These are phyloP conservation scores for Solanum chilense DNA, from an alignment of 257 asterid species.

Conservation along the genomic window DNA sequence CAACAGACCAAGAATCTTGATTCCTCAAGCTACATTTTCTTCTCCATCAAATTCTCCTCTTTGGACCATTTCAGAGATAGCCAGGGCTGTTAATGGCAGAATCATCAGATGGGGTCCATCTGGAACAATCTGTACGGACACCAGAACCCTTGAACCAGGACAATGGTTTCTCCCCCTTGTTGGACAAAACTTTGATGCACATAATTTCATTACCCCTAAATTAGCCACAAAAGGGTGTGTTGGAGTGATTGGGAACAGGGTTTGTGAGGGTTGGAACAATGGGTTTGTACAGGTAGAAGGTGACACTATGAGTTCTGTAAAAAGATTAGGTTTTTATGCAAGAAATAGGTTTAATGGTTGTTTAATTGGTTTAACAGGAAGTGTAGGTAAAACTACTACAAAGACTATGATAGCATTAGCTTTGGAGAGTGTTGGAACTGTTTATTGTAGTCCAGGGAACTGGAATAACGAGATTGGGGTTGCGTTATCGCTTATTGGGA, in stretches of 20 bases:
- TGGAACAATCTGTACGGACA: slow-evolving; percentile 22
- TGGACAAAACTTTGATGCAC: slow-evolving; percentile 22
- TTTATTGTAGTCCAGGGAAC: slow-evolving; percentile 15
- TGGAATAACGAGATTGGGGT: slow-evolving; percentile 23
- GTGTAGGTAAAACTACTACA: slow-evolving; percentile 26
- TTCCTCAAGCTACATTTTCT: not conserved
- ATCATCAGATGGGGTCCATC: slow-evolving; percentile 13
- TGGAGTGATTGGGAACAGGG: slow-evolving; percentile 18
- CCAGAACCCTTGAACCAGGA: slow-evolving; percentile 20
- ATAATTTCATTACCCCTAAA: slow-evolving; percentile 12
- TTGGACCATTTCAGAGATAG: slow-evolving; percentile 19
- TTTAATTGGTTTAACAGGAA: slow-evolving; percentile 21
- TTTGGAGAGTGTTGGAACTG: slow-evolving; percentile 8
- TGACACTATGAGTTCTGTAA: not conserved
- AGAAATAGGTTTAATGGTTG: slow-evolving; percentile 15
- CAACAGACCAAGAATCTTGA: not conserved
- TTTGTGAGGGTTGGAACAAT: slow-evolving; percentile 4
- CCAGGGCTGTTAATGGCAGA: slow-evolving; percentile 6
- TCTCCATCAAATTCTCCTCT: not conserved
- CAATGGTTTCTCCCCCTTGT: slow-evolving; percentile 24
- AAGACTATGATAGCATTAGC: slow-evolving; percentile 14
- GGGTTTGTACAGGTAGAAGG: slow-evolving; percentile 14
- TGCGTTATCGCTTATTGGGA: slow-evolving; percentile 17
- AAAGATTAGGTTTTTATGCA: slow-evolving; percentile 3
- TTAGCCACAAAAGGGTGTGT: slow-evolving; percentile 2